Percentiles rank a stretch among this genome's conserved stretches.
These are phyloP conservation scores for Kluyveromyces lactis DNA, from an alignment of 805 yeast species.

Conservation along the genomic window DNA sequence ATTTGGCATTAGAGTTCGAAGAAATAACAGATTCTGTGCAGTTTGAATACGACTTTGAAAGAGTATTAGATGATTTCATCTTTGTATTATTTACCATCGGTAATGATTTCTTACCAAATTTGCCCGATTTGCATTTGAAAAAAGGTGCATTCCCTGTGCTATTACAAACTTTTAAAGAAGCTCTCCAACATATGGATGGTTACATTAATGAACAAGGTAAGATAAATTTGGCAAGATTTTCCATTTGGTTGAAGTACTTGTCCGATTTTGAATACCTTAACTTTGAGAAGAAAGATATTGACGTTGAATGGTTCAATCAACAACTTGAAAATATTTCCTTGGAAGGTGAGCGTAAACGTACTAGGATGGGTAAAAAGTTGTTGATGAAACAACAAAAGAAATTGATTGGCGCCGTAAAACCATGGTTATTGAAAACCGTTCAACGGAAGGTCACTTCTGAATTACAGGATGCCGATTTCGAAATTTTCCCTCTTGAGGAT, in stretches of 20 bases:
- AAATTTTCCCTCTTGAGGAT: conserved; percentile 35
- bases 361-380: conserved; percentile 54
- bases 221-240: conserved; percentile 66
- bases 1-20: conserved; percentile 75
- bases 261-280: conserved; percentile 76
- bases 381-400: conserved; percentile 67
- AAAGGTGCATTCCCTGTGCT: conserved; percentile 96
- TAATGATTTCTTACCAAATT: conserved; percentile 93
- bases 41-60: conserved; percentile 75
- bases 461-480: conserved; percentile 40
- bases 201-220: conserved; percentile 78
- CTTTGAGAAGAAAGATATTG: conserved; percentile 77
- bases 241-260: conserved; percentile 65
- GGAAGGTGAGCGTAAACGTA: conserved; percentile 62
- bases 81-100: conserved; percentile 91
- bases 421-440: conserved; percentile 36
- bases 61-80: conserved; percentile 85
- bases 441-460: conserved; percentile 26
- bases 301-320: conserved; percentile 85
- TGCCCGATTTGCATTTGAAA: conserved; percentile 87
- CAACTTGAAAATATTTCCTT: conserved; percentile 72
- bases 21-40: conserved; percentile 55
- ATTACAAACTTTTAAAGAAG: conserved; percentile 78
- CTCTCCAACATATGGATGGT: conserved; percentile 66
- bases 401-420: conserved; percentile 48